Evolutionary conservation across 495 filamentous ascomycete genomes (phyloP).

Genomic region (Mytilinidion resinicola): DNA sequence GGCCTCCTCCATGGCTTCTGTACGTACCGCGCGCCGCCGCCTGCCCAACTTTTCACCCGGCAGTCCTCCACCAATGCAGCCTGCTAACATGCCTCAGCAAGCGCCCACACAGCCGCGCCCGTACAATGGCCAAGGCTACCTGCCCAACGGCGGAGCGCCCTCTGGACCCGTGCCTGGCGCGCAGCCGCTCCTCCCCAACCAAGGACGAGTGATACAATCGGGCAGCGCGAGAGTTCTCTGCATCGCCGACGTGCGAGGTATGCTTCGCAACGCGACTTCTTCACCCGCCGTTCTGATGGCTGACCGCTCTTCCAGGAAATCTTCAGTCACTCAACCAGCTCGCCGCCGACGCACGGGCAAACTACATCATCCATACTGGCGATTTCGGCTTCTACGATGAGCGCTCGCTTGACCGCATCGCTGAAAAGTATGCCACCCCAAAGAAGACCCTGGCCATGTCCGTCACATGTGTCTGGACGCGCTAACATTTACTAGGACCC

Average conservation of each 20-base stretch:
- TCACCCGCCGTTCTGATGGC: constrained; percentile 14
- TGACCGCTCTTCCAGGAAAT: constrained; percentile 60
- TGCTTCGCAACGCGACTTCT: constrained; percentile 8
- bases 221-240: constrained; percentile 83
- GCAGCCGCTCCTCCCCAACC: constrained; percentile 52
- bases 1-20: constrained; percentile 48
- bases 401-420: constrained; percentile 90
- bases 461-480: no score
- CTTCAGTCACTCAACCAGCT: constrained; percentile 93
- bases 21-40: constrained; percentile 34
- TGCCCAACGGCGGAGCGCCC: constrained; percentile 37
- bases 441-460: no score
- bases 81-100: constrained; percentile 32
- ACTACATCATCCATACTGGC: constrained; percentile 96
- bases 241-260: constrained; percentile 97
- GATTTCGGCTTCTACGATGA: constrained; percentile 99
- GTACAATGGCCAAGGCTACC: constrained; percentile 32
- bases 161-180: constrained; percentile 40
- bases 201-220: constrained; percentile 71
- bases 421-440: constrained; percentile 76
- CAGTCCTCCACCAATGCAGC: constrained; percentile 4
- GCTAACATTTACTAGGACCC: constrained; percentile 55
- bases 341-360: constrained; percentile 83
- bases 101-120: constrained; percentile 36
- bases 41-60: constrained; percentile 4